Percentiles rank a stretch among this genome's conserved stretches.
These are phyloP conservation scores for Suhomyces prunicola DNA, from an alignment of 805 yeast genomes.

Conservation along the genomic window DNA sequence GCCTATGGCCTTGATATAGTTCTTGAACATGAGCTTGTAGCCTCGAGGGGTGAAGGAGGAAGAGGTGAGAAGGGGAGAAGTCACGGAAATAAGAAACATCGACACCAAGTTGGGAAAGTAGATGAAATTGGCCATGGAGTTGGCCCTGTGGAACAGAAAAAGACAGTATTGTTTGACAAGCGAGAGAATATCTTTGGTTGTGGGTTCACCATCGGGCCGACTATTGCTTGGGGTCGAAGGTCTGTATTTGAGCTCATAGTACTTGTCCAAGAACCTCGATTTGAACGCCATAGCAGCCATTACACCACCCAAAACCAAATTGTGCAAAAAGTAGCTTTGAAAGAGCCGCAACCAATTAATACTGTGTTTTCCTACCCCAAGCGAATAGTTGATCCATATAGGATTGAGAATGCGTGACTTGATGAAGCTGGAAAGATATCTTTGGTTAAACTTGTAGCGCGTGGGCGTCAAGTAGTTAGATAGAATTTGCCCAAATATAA, in stretches of 20 bases:
- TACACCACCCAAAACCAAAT: slow-evolving; percentile 17
- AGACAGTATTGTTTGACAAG: slow-evolving; percentile 15
- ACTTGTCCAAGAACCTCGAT: slow-evolving; percentile 18
- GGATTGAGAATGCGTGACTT: slow-evolving; percentile 34
- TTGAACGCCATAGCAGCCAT: slow-evolving; percentile 19
- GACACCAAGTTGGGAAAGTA: slow-evolving; percentile 36
- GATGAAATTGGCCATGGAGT: slow-evolving; percentile 31
- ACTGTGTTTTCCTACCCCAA: slow-evolving; percentile 22
- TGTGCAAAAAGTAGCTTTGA: slow-evolving; percentile 25
- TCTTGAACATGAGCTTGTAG: slow-evolving; percentile 27
- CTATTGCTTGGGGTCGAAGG: not conserved
- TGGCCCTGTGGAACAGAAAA: slow-evolving; percentile 23
- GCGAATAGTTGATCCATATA: slow-evolving; percentile 38
- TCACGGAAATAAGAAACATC: slow-evolving; percentile 31
- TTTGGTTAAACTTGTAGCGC: slow-evolving; percentile 30
- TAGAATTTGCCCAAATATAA: slow-evolving; percentile 36
- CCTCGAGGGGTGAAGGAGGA: slow-evolving; percentile 8
- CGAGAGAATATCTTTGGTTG: slow-evolving; percentile 5
- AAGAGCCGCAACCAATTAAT: slow-evolving; percentile 30
- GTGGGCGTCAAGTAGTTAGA: slow-evolving; percentile 43
- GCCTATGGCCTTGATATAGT: slow-evolving; percentile 35
- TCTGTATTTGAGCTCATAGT: slow-evolving; percentile 19
- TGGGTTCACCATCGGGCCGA: not conserved
- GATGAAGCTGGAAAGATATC: slow-evolving; percentile 31
- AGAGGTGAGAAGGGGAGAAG: slow-evolving; percentile 25